Percentiles rank a stretch among this genome's conserved stretches.
Conservation (phyloP, 352 stramenopile genomes). For the Phytophthora tubulina region DNA sequence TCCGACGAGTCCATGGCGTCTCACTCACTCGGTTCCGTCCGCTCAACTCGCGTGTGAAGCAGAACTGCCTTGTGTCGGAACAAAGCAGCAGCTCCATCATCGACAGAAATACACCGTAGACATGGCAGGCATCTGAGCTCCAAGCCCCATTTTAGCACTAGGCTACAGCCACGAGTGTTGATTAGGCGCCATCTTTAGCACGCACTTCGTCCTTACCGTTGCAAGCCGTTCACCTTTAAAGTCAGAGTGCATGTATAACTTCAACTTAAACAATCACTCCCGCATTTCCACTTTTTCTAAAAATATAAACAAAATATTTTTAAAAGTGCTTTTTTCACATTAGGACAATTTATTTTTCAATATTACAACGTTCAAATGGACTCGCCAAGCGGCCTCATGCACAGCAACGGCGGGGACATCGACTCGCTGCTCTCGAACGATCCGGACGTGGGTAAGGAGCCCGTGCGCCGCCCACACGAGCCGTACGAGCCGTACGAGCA, state of each 20-base stretch:
- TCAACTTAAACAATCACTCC: conserved; percentile 4
- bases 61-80: conserved; percentile 24
- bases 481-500: conserved; percentile 84
- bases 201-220: conserved; percentile 26
- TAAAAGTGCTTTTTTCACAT: not conserved
- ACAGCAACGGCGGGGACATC: conserved; percentile 64
- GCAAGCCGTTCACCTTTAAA: conserved; percentile 17
- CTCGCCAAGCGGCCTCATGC: conserved; percentile 46
- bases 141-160: conserved; percentile 33
- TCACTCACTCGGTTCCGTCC: conserved; percentile 9
- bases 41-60: conserved; percentile 29
- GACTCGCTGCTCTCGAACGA: conserved; percentile 73
- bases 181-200: conserved; percentile 24
- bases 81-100: conserved; percentile 3
- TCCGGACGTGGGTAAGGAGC: conserved; percentile 38
- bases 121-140: conserved; percentile 14
- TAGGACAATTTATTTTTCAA: not conserved
- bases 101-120: conserved; percentile 38
- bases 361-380: conserved; percentile 28
- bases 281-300: too few relatives aligned
- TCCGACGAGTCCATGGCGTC: conserved; percentile 40
- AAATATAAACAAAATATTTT: too few relatives aligned
- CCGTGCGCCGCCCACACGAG: conserved; percentile 55
- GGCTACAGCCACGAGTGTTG: not conserved
- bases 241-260: conserved; percentile 6